Percentiles rank a stretch among this genome's conserved stretches.
Evolutionary conservation across 345 rosid species (phyloP).

Genomic region (Populus simonii): DNA sequence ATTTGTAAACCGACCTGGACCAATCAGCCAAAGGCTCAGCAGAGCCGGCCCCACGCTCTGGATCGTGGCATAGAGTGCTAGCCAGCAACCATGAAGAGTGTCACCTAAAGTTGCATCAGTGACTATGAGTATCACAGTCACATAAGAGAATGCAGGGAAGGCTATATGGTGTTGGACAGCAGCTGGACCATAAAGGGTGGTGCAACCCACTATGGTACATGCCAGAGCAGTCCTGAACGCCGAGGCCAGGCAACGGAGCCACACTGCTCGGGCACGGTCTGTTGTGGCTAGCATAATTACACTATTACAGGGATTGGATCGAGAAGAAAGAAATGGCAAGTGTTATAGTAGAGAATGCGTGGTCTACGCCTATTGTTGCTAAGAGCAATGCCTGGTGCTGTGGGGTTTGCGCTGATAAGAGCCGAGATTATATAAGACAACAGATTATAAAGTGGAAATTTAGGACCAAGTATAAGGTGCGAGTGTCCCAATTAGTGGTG

Average conservation of each 20-base stretch:
- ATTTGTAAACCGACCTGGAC: constrained; percentile 54
- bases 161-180: constrained; percentile 42
- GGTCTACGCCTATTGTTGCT: not conserved
- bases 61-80: constrained; percentile 63
- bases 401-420: not conserved
- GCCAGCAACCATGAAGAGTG: constrained; percentile 66
- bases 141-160: constrained; percentile 83
- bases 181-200: constrained; percentile 66
- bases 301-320: not conserved
- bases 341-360: too few relatives aligned
- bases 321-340: not conserved
- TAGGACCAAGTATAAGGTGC: not conserved
- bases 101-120: constrained; percentile 83
- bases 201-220: constrained; percentile 60
- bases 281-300: constrained; percentile 15
- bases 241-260: constrained; percentile 65
- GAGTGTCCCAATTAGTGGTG: not conserved
- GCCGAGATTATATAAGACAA: not conserved
- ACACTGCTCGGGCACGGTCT: constrained; percentile 43
- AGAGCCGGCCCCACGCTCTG: constrained; percentile 72
- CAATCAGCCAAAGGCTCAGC: constrained; percentile 55
- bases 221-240: constrained; percentile 75
- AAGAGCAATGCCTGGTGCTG: not conserved
- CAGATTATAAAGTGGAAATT: not conserved
- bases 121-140: constrained; percentile 51